phyloP scores from a whole-genome alignment of 2,329 filamentous ascomycete genomes.

The Penicillium sp. region DNA sequence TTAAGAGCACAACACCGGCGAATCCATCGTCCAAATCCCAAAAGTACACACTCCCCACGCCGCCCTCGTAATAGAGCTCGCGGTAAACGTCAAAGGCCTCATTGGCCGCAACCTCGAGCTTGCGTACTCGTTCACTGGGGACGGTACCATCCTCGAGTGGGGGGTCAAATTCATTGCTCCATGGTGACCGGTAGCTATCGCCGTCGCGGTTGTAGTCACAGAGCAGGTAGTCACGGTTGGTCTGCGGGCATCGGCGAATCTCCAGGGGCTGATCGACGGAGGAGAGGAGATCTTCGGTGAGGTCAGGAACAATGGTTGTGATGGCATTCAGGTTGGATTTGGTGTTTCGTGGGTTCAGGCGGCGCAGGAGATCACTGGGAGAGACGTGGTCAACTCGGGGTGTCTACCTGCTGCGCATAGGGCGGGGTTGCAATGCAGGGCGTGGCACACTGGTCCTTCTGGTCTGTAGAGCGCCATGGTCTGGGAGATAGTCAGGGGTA shows the following conservation, averaged over 20 bases:
- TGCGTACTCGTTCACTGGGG: constrained; percentile 83
- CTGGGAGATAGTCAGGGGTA: neutral
- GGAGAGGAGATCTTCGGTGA: constrained; percentile 95
- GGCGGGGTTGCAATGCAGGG: constrained; percentile 25
- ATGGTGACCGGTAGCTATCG: constrained; percentile 96
- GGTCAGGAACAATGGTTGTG: constrained; percentile 80
- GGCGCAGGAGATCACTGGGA: constrained; percentile 88
- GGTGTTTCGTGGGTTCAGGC: constrained; percentile 91
- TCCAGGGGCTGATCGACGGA: constrained; percentile 95
- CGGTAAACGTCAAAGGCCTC: constrained; percentile 96
- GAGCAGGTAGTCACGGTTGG: constrained; percentile 90
- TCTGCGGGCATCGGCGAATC: constrained; percentile 79
- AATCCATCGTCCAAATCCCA: constrained; percentile 99
- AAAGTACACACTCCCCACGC: constrained; percentile 93
- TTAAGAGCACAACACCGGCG: constrained; percentile 89
- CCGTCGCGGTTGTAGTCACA: constrained; percentile 99
- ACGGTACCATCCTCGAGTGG: constrained; percentile 82
- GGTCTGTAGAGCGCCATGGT: no score
- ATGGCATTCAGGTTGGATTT: constrained; percentile 83
- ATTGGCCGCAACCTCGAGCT: constrained; percentile 91
- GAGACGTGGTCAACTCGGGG: constrained; percentile 28
- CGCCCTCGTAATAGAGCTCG: constrained; percentile 89
- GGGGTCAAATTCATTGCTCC: constrained; percentile 98
- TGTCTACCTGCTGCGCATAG: constrained; percentile 13
- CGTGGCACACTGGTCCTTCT: no score